These are phyloP conservation scores for Odontarrhena argentea DNA, from an alignment of 345 rosid genomes.

Conservation along the genomic window DNA sequence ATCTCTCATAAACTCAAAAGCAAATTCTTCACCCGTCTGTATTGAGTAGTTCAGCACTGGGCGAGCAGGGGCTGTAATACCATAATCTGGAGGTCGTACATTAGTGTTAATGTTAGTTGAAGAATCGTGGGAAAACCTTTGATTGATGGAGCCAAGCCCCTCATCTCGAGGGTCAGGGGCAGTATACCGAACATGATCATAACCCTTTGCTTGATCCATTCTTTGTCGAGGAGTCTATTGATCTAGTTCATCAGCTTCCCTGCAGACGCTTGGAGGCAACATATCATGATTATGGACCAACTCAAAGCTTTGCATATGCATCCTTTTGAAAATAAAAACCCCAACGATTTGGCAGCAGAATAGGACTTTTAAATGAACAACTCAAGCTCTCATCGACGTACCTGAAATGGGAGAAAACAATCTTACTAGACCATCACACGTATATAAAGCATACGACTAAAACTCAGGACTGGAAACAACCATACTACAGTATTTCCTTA, in stretches of 20 bases:
- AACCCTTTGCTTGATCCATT: slow-evolving; percentile 43
- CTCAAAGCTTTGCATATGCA: slow-evolving; percentile 30
- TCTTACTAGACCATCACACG: slow-evolving; percentile 20
- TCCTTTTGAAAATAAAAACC: not conserved
- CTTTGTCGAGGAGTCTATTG: slow-evolving; percentile 32
- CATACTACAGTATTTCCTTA: not conserved
- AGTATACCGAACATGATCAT: slow-evolving; percentile 38
- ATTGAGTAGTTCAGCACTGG: slow-evolving; percentile 45
- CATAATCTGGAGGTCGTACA: slow-evolving; percentile 45
- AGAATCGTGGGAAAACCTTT: slow-evolving; percentile 38
- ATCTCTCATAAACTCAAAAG: slow-evolving; percentile 45
- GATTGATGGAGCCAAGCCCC: slow-evolving; percentile 36
- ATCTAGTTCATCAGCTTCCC: slow-evolving; percentile 32
- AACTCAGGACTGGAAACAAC: not conserved
- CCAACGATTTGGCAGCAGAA: slow-evolving; percentile 25
- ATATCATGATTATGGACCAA: slow-evolving; percentile 31
- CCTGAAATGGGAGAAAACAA: slow-evolving; percentile 32
- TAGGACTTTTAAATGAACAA: slow-evolving; percentile 13
- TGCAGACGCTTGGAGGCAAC: slow-evolving; percentile 27
- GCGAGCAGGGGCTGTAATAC: slow-evolving; percentile 35
- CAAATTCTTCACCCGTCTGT: slow-evolving; percentile 47
- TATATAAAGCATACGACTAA: slow-evolving; percentile 3
- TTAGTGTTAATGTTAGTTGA: slow-evolving; percentile 30
- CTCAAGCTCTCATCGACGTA: slow-evolving; percentile 31
- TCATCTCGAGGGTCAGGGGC: slow-evolving; percentile 38